A percentile compares a stretch with the other conserved stretches of the same genome.
phyloP scores from a whole-genome alignment of 306 rosid species.

The Lupinus albus region DNA sequence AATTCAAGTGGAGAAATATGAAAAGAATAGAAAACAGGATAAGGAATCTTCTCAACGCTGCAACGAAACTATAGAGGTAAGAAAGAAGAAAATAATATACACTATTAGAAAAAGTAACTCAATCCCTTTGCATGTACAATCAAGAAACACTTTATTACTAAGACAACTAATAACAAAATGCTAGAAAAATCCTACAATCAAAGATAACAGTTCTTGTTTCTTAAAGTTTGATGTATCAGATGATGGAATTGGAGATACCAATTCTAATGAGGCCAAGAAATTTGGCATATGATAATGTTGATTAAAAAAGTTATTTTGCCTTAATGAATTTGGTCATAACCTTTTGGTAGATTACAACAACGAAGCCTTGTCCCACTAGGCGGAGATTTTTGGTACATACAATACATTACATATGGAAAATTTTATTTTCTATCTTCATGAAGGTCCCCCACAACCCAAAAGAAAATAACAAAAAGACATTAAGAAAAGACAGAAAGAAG shows the following conservation, averaged over 20 bases:
- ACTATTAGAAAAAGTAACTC: slow-evolving; percentile 17
- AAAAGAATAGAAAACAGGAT: slow-evolving; percentile 19
- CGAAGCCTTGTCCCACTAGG: not conserved
- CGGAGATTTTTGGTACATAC: not conserved
- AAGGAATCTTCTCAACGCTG: slow-evolving; percentile 24
- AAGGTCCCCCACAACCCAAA: slow-evolving; percentile 12
- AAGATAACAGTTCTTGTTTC: slow-evolving; percentile 12
- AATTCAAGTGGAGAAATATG: not conserved
- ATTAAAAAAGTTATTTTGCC: not conserved
- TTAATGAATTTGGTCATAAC: not conserved
- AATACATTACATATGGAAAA: not conserved
- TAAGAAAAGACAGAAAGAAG: slow-evolving; percentile 21
- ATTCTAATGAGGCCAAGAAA: slow-evolving; percentile 22
- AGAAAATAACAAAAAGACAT: slow-evolving; percentile 21
- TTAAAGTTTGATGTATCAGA: slow-evolving; percentile 33
- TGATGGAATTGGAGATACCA: slow-evolving; percentile 8
- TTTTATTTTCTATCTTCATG: slow-evolving; percentile 8
- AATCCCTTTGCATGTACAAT: slow-evolving; percentile 10
- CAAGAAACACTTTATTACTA: slow-evolving; percentile 10
- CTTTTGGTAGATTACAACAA: not conserved
- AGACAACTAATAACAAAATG: slow-evolving; percentile 19
- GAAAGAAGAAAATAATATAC: slow-evolving; percentile 32
- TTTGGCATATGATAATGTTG: slow-evolving; percentile 15
- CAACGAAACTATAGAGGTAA: not conserved
- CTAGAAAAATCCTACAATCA: slow-evolving; percentile 13